Conservation (phyloP, 768 basidiomycete species). For the Sporobolomyces phaffii region DNA sequence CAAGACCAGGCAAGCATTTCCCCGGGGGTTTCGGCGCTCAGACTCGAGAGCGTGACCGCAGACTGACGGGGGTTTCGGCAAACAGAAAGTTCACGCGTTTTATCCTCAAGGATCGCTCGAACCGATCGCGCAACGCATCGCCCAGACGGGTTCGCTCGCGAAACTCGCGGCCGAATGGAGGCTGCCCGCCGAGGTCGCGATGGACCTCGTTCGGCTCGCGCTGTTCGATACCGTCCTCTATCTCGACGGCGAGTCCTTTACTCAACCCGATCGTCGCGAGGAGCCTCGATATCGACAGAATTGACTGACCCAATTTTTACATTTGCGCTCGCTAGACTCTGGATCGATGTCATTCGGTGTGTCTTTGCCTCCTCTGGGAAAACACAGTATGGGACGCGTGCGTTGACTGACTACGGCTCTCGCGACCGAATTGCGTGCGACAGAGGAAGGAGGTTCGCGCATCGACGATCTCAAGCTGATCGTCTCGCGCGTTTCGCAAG, state of each 20-base stretch:
- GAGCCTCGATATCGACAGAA: too few relatives aligned
- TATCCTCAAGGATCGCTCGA: slow-evolving; percentile 49
- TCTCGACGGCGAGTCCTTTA: slow-evolving; percentile 1
- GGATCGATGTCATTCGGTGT: slow-evolving; percentile 44
- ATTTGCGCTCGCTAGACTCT: too few relatives aligned
- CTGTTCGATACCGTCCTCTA: slow-evolving; percentile 48
- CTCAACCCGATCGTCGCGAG: too few relatives aligned
- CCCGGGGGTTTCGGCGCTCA: too few relatives aligned
- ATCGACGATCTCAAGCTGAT: slow-evolving; percentile 50
- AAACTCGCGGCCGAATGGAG: slow-evolving; percentile 48
- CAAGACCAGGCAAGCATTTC: slow-evolving; percentile 34
- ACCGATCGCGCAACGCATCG: slow-evolving; percentile 47
- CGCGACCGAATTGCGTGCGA: too few relatives aligned
- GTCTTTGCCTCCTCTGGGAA: not conserved
- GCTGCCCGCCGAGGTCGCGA: slow-evolving; percentile 49
- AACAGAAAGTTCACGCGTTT: slow-evolving; percentile 49
- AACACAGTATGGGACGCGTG: too few relatives aligned
- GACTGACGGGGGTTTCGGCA: too few relatives aligned
- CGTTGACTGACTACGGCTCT: too few relatives aligned
- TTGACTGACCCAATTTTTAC: not conserved
- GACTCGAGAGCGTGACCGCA: too few relatives aligned
- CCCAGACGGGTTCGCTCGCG: slow-evolving; percentile 45
- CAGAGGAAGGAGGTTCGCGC: slow-evolving; percentile 48
- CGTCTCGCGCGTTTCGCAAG: slow-evolving; percentile 8
- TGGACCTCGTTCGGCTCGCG: slow-evolving; percentile 48